phyloP scores from a whole-genome alignment of 768 basidiomycete species.

The Guyanaporus albipodus region DNA sequence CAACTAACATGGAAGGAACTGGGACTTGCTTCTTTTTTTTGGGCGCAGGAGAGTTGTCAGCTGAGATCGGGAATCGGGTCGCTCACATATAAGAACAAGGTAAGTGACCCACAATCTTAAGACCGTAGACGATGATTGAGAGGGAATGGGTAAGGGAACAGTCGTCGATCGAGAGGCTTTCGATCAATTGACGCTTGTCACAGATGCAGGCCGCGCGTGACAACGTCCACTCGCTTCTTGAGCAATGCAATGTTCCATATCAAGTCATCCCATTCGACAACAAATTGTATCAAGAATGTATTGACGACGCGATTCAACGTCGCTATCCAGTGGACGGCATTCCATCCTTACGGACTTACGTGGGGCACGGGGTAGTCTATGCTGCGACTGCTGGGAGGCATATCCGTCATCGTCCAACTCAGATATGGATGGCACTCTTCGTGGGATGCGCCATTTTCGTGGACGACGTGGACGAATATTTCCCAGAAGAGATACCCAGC shows the following conservation, averaged over 20 bases:
- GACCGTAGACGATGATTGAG: neutral
- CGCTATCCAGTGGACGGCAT: constrained; percentile 27
- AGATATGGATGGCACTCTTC: constrained; percentile 36
- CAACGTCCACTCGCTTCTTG: constrained; percentile 15
- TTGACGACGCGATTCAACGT: constrained; percentile 16
- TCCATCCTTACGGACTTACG: constrained; percentile 25
- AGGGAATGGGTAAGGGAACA: constrained; percentile 11
- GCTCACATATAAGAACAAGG: constrained; percentile 12
- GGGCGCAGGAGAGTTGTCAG: too few species aligned
- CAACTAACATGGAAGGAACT: too few species aligned
- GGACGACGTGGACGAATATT: constrained; percentile 34
- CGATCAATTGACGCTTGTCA: neutral
- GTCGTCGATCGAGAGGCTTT: constrained; percentile 2
- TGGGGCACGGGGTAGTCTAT: constrained; percentile 31
- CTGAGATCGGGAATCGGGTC: too few species aligned
- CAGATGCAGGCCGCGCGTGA: constrained; percentile 11
- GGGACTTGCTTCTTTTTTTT: too few species aligned
- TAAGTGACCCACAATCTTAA: neutral
- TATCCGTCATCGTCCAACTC: constrained; percentile 17
- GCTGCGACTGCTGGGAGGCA: constrained; percentile 28
- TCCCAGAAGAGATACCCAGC: constrained; percentile 16
- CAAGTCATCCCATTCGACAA: constrained; percentile 12
- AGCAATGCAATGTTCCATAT: constrained; percentile 15
- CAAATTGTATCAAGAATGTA: constrained; percentile 20
- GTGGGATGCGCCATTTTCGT: constrained; percentile 36